Percentiles rank a stretch among this genome's conserved stretches.
These are phyloP conservation scores for Lippia alba DNA, from an alignment of 305 asterid genomes.

Conservation along the genomic window DNA sequence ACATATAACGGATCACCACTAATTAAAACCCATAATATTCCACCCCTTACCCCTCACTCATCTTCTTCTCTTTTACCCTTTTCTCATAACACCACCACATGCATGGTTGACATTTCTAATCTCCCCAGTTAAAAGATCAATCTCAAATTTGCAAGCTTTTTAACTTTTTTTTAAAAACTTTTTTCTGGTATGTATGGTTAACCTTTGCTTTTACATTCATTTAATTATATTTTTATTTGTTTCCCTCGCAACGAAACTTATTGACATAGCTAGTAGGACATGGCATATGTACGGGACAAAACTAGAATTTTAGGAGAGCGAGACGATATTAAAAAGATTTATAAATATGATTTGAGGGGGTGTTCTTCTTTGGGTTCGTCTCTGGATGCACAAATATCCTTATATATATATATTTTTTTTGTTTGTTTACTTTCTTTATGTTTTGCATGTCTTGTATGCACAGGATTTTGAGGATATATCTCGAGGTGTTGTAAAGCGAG, in stretches of 20 bases:
- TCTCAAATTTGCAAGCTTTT: constrained; percentile 40
- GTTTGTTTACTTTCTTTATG: not conserved
- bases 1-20: constrained; percentile 41
- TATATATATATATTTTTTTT: too few species aligned
- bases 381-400: too few species aligned
- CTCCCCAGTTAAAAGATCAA: constrained; percentile 1
- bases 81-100: not conserved
- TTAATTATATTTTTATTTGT: too few species aligned
- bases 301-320: too few species aligned
- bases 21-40: not conserved
- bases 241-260: too few species aligned
- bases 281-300: too few species aligned
- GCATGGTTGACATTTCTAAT: constrained; percentile 11
- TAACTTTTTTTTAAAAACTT: not conserved
- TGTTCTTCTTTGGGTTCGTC: too few species aligned
- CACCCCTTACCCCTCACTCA: constrained; percentile 15
- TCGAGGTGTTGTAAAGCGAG: not conserved
- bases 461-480: constrained; percentile 23
- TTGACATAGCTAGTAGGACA: too few species aligned
- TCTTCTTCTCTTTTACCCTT: constrained; percentile 14
- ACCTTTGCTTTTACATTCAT: not conserved
- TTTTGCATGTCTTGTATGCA: not conserved
- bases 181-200: constrained; percentile 16
- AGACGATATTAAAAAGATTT: too few species aligned
- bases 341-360: too few species aligned